Evolutionary conservation across 306 rosid genomes (phyloP), one percentile per base, ranked within the genome.

Genomic region (Cucumis cinereus): DNA sequence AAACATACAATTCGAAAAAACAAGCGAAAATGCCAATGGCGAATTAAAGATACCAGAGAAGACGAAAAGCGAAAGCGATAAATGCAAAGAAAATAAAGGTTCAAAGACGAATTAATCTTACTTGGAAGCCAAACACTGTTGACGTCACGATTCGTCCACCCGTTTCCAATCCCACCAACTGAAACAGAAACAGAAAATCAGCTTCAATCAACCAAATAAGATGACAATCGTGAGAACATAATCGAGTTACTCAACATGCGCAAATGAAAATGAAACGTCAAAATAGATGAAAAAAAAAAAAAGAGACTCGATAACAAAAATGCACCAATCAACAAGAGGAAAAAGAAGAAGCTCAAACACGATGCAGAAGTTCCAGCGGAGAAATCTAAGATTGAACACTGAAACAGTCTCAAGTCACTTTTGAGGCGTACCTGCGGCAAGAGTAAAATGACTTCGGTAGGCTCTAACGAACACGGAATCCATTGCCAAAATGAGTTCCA

Each of bases 391-490:
- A 5, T 26, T 7, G 36, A 58, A 56, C 24, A 81, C 63, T 28
- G 43, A 66, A 60, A 43, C 41, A 55, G 33, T 11, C 28, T 36
- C 7, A 36, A 36, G 23, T 14, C 55, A 41, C 35, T 30, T 24
- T 75, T 9, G 7, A 50, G 22, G 55, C 73, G 35, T 77, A 85
- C 90, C 88, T 7, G 49, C 7, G 10, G 62, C 28, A 10, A 74
- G 59, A 70, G 75, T 22, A 24, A 24, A 43, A 69, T 82, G 80
- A 75, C 49, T 79, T 15, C 79, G 81, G 26, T 78, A 79, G 41
- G 87, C 77, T 36, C 83, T 79, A 74, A 82, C 55, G 76, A 81
- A 79, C 80, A 79, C 28, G 74, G 82, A 83, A 54, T 81, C 89
- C 91, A 85, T 87, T 56, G 2, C 62, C 26, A 7, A 75, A 5